phyloP scores from a whole-genome alignment of 164 flowering plant species.

The Kingdonia uniflora region DNA sequence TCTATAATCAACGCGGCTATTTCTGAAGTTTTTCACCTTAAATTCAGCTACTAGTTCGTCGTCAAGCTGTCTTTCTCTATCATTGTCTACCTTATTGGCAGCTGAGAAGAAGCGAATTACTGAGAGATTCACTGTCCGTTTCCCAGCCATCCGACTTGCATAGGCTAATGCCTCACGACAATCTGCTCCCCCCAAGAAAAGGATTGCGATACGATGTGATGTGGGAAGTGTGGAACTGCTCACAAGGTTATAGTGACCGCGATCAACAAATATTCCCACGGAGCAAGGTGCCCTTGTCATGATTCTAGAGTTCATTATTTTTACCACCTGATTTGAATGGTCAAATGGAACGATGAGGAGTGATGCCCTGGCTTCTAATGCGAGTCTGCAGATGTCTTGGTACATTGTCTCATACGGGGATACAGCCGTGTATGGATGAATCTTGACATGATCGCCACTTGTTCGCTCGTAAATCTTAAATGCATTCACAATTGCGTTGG shows the following conservation, averaged over 20 bases:
- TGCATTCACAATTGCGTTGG: neutral
- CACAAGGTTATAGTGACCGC: neutral
- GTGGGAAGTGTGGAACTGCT: too few relatives aligned
- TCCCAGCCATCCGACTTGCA: constrained; percentile 28
- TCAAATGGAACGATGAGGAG: neutral
- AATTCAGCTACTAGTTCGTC: constrained; percentile 16
- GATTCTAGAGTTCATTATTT: neutral
- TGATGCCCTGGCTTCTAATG: neutral
- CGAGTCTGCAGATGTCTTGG: neutral
- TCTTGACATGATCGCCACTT: neutral
- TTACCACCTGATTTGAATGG: neutral
- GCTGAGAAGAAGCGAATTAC: constrained; percentile 19
- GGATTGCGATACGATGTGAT: neutral
- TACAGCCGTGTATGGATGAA: neutral
- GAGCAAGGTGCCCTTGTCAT: neutral
- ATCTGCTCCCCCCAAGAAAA: constrained; percentile 44
- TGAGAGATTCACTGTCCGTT: constrained; percentile 18
- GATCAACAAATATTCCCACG: constrained; percentile 1
- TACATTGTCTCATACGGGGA: constrained; percentile 3
- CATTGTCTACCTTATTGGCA: neutral
- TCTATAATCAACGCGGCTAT: constrained; percentile 14
- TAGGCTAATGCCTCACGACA: constrained; percentile 38
- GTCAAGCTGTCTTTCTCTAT: constrained; percentile 17
- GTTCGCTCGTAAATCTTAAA: constrained; percentile 2
- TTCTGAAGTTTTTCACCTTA: constrained; percentile 7